phyloP scores from a whole-genome alignment of 225 moss, liverwort and hornwort genomes.

The Bryum argenteum region DNA sequence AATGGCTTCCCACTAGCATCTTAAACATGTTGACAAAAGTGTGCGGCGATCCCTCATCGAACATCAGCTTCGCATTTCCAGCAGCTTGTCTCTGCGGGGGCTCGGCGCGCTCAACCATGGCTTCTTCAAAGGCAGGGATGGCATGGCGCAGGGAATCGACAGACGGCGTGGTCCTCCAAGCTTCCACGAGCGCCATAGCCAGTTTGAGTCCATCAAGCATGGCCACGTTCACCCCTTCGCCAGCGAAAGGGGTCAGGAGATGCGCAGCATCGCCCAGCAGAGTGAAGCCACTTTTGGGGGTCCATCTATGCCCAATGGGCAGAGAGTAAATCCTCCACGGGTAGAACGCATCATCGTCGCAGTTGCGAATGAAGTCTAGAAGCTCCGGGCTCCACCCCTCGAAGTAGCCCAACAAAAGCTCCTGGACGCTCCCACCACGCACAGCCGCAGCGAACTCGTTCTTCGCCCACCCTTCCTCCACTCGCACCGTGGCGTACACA shows the following conservation, averaged over 20 bases:
- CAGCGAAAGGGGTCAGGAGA: slow-evolving; percentile 20
- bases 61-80: background rate
- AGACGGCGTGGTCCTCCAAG: slow-evolving; percentile 12
- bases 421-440: background rate
- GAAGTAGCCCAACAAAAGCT: slow-evolving; percentile 8
- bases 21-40: background rate
- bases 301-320: slow-evolving; percentile 15
- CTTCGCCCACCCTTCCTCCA: slow-evolving; percentile 26
- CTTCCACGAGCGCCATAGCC: slow-evolving; percentile 12
- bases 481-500: background rate
- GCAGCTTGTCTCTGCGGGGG: background rate
- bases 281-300: slow-evolving; percentile 12
- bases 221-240: slow-evolving; percentile 25
- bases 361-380: slow-evolving; percentile 11
- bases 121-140: slow-evolving; percentile 14
- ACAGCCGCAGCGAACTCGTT: slow-evolving; percentile 8
- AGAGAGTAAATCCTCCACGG: slow-evolving; percentile 8
- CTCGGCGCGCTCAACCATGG: slow-evolving; percentile 6
- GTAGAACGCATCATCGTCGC: slow-evolving; percentile 13
- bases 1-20: no score
- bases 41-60: slow-evolving; percentile 24
- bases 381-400: slow-evolving; percentile 23
- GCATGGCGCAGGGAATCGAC: background rate
- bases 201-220: slow-evolving; percentile 21
- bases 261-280: slow-evolving; percentile 28